Evolutionary conservation across 1,284 basidiomycete species (phyloP).

Genomic region (Boletus sp.): DNA sequence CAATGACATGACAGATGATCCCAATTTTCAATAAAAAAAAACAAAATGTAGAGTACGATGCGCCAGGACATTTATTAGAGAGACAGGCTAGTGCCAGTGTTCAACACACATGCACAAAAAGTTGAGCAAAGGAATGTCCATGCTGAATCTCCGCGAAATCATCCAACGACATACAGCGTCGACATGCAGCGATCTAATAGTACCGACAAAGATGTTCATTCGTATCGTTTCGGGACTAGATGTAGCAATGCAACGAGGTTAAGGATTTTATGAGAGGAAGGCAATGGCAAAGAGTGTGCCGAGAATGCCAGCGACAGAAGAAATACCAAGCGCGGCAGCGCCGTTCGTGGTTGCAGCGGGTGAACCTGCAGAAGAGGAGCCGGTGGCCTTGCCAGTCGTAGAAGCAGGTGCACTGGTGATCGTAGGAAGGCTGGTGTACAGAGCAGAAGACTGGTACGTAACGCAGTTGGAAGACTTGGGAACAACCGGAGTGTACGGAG

Average conservation of each 20-base stretch:
- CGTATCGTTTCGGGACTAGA: conserved; percentile 8
- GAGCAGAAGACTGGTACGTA: conserved; percentile 47
- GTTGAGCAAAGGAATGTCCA: conserved; percentile 11
- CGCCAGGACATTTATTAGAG: conserved; percentile 22
- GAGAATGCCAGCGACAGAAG: conserved; percentile 37
- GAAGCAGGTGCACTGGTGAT: conserved; percentile 12
- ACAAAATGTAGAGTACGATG: too few relatives aligned
- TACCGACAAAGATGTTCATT: neutral
- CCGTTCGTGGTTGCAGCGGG: conserved; percentile 30
- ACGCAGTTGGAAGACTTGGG: conserved; percentile 65
- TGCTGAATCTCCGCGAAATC: conserved; percentile 8
- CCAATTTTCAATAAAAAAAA: too few relatives aligned
- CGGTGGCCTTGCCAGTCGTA: conserved; percentile 15
- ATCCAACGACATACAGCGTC: neutral
- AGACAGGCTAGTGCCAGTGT: conserved; percentile 25
- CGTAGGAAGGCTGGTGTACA: conserved; percentile 37
- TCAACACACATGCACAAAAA: conserved; percentile 24
- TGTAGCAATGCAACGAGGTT: neutral
- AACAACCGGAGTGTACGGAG: conserved; percentile 55
- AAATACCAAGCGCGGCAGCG: conserved; percentile 37
- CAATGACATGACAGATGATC: too few relatives aligned
- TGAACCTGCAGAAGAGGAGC: conserved; percentile 23
- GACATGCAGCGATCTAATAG: conserved; percentile 1
- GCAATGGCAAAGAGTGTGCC: conserved; percentile 45
- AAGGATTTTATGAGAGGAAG: conserved; percentile 40